A percentile compares a stretch with the other conserved stretches of the same genome.
phyloP scores from a whole-genome alignment of 108 stramenopile genomes.

The Nitzschia sp. region DNA sequence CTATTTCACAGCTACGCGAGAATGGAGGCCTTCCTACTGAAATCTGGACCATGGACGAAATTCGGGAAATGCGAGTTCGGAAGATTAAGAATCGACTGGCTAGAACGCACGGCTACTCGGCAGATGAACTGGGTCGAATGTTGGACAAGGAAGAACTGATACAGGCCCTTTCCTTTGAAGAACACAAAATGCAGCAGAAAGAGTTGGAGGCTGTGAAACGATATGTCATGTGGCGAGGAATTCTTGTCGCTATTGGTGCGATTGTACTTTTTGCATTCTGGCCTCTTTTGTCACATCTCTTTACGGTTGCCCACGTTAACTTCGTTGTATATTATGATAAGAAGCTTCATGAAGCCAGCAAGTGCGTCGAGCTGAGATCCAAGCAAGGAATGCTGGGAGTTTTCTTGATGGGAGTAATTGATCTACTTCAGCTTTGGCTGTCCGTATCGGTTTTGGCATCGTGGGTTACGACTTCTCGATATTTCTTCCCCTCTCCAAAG shows the following conservation, averaged over 20 bases:
- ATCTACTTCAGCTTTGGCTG: constrained; percentile 72
- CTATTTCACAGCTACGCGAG: no score
- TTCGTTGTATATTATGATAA: constrained; percentile 79
- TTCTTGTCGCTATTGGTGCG: constrained; percentile 49
- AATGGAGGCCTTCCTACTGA: constrained; percentile 3
- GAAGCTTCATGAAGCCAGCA: constrained; percentile 58
- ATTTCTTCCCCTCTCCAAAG: constrained; percentile 76
- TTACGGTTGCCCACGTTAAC: constrained; percentile 70
- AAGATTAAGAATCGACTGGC: constrained; percentile 77
- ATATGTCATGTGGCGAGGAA: constrained; percentile 35
- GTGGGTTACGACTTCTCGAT: constrained; percentile 70
- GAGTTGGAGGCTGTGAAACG: constrained; percentile 51
- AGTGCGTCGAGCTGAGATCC: constrained; percentile 64
- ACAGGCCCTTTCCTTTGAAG: constrained; percentile 75
- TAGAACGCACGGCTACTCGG: constrained; percentile 72
- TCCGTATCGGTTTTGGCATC: constrained; percentile 66
- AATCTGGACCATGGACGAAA: constrained; percentile 64
- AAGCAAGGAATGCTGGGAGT: constrained; percentile 57
- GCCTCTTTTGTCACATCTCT: constrained; percentile 63
- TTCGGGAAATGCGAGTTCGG: constrained; percentile 73
- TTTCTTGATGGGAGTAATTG: constrained; percentile 61
- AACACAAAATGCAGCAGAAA: constrained; percentile 66
- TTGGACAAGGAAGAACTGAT: constrained; percentile 88
- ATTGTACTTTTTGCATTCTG: constrained; percentile 59
- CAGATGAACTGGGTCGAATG: constrained; percentile 81